Conservation (phyloP, 2,329 filamentous ascomycete species). For the Aspergillus uvarum region DNA sequence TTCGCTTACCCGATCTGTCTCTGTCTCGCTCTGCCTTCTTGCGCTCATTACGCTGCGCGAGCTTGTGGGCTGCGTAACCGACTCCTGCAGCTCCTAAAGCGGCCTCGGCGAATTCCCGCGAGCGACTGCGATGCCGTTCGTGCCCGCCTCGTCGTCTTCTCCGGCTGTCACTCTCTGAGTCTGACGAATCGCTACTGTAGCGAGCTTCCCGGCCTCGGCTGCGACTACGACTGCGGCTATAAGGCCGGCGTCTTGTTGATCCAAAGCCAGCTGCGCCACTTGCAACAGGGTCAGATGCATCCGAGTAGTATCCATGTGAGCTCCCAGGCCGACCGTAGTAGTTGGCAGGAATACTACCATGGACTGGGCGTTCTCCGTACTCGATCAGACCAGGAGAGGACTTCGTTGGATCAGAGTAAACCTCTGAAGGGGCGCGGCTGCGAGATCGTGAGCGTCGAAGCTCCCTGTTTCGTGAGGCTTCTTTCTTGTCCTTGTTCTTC, state of each 20-base stretch:
- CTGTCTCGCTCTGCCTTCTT: constrained; percentile 55
- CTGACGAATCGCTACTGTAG: constrained; percentile 38
- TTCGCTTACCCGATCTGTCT: constrained; percentile 46
- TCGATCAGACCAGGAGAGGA: constrained; percentile 58
- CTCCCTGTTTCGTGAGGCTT: constrained; percentile 41
- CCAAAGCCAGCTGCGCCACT: constrained; percentile 29
- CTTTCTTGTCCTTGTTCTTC: constrained; percentile 61
- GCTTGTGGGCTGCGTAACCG: constrained; percentile 58
- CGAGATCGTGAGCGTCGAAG: constrained; percentile 49
- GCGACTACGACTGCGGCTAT: constrained; percentile 51
- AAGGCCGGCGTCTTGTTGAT: constrained; percentile 33
- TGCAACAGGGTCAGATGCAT: constrained; percentile 45
- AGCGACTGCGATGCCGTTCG: constrained; percentile 40
- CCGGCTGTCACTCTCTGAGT: constrained; percentile 36
- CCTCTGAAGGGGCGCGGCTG: constrained; percentile 41
- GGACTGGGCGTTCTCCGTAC: constrained; percentile 63
- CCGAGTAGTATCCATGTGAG: constrained; percentile 41
- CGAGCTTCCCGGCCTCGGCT: constrained; percentile 38
- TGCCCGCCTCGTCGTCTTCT: constrained; percentile 33
- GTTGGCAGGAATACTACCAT: constrained; percentile 53
- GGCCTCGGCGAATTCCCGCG: constrained; percentile 52
- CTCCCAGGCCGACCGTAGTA: constrained; percentile 47
- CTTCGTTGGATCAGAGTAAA: constrained; percentile 41
- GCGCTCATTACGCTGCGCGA: constrained; percentile 56
- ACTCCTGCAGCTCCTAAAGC: constrained; percentile 59